phyloP scores from a whole-genome alignment of 2,329 filamentous ascomycete genomes.

The Sporothrix curviconia region DNA sequence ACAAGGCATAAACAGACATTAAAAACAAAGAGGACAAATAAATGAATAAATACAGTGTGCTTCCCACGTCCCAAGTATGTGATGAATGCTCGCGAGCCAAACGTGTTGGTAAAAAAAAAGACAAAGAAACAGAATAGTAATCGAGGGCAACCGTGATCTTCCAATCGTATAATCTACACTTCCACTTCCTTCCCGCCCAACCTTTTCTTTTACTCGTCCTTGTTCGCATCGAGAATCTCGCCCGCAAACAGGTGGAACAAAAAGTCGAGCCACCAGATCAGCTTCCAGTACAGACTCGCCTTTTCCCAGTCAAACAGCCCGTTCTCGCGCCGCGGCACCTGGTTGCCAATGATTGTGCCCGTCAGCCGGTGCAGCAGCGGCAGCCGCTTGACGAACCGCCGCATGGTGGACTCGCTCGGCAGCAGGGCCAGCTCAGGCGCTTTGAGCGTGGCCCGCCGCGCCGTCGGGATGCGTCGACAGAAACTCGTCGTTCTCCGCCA shows the following conservation, averaged over 20 bases:
- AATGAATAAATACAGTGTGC: not conserved
- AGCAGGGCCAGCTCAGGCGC: constrained; percentile 65
- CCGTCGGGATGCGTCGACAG: constrained; percentile 59
- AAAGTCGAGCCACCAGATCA: constrained; percentile 57
- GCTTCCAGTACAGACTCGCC: constrained; percentile 61
- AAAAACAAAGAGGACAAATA: not conserved
- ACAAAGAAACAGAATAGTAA: too few species aligned
- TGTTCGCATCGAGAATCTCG: constrained; percentile 51
- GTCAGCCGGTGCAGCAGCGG: constrained; percentile 68
- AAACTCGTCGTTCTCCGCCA: constrained; percentile 36
- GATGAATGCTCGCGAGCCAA: too few species aligned
- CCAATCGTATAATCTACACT: not conserved
- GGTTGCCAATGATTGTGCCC: constrained; percentile 65
- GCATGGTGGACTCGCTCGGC: constrained; percentile 58
- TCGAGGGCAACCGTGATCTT: too few species aligned
- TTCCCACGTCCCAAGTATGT: too few species aligned
- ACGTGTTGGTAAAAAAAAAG: too few species aligned
- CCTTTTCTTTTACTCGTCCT: constrained; percentile 41
- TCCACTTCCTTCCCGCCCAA: not conserved
- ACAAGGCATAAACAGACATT: too few species aligned
- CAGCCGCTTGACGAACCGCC: constrained; percentile 58
- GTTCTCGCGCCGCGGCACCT: constrained; percentile 64
- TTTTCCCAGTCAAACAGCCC: constrained; percentile 72
- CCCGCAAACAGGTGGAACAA: constrained; percentile 53
- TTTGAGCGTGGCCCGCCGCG: constrained; percentile 57